These are phyloP conservation scores for Pilobolus umbonatus DNA, from an alignment of 192 early-diverging fungal genomes.

Conservation along the genomic window DNA sequence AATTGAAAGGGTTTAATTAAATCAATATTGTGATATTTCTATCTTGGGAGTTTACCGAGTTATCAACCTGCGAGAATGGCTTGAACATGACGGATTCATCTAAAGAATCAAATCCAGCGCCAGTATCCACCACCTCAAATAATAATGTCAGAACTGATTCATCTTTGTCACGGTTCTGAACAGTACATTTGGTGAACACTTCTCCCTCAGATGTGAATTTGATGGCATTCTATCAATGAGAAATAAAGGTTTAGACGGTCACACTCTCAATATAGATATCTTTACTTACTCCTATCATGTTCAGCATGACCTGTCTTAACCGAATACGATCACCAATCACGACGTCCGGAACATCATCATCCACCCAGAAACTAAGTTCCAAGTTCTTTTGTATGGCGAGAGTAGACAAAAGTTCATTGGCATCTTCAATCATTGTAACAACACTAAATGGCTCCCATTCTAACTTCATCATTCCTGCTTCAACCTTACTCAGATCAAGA, in stretches of 20 bases:
- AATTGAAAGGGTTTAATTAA: not conserved
- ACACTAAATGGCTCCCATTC: conserved; percentile 68
- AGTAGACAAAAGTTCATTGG: conserved; percentile 69
- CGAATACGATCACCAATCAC: conserved; percentile 72
- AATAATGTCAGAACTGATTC: conserved; percentile 46
- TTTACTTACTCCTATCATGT: conserved; percentile 63
- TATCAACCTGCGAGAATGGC: conserved; percentile 78
- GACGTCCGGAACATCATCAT: conserved; percentile 64
- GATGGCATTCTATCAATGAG: conserved; percentile 59
- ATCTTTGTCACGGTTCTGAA: conserved; percentile 28
- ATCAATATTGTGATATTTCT: not conserved
- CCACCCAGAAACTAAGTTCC: conserved; percentile 59
- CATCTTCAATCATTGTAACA: conserved; percentile 57
- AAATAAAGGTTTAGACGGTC: not conserved
- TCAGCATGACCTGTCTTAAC: conserved; percentile 72
- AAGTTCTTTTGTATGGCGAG: conserved; percentile 69
- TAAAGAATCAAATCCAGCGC: conserved; percentile 72
- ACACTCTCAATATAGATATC: too few relatives aligned
- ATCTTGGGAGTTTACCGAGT: conserved; percentile 50
- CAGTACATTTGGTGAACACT: conserved; percentile 52
- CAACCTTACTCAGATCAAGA: conserved; percentile 78
- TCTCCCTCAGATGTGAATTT: conserved; percentile 79
- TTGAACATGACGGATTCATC: conserved; percentile 74
- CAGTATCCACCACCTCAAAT: conserved; percentile 75
- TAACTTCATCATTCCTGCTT: conserved; percentile 79